Evolutionary conservation across 225 moss, liverwort and hornwort species (phyloP).

Genomic region (Ulota crispa): DNA sequence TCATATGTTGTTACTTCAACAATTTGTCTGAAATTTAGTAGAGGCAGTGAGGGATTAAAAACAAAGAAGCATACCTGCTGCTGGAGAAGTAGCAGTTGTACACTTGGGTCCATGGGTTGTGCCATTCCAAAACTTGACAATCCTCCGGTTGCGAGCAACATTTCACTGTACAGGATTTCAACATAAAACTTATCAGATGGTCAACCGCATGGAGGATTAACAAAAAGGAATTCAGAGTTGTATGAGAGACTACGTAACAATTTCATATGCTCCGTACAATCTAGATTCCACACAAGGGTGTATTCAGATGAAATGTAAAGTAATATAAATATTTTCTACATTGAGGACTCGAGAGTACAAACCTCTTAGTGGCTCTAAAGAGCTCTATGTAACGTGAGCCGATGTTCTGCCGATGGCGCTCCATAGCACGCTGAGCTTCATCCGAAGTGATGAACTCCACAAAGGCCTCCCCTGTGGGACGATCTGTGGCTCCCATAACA

Average conservation of each 20-base stretch:
- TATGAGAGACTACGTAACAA: not conserved
- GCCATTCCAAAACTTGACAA: constrained; percentile 93
- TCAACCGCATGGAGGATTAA: not conserved
- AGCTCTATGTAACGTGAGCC: constrained; percentile 98
- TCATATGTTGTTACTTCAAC: not conserved
- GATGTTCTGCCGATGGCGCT: constrained; percentile 98
- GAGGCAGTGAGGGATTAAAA: not conserved
- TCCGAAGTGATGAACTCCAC: constrained; percentile 95
- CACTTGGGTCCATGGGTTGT: constrained; percentile 89
- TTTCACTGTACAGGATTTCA: constrained; percentile 60
- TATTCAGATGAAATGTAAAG: not conserved
- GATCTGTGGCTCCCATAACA: constrained; percentile 99
- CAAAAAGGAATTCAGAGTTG: not conserved
- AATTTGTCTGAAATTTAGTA: not conserved
- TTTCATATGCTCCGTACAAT: not conserved
- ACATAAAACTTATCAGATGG: not conserved
- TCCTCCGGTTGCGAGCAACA: constrained; percentile 96
- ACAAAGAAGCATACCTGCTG: constrained; percentile 66
- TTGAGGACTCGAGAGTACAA: not conserved
- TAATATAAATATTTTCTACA: not conserved
- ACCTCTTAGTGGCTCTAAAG: constrained; percentile 99
- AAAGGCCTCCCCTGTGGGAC: constrained; percentile 98
- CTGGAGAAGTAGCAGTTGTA: constrained; percentile 92
- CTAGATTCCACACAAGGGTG: not conserved
- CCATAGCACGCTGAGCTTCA: constrained; percentile 99